A percentile compares a stretch with the other conserved stretches of the same genome.
These are phyloP conservation scores for Corchorus olitorius DNA, from an alignment of 345 rosid genomes.

Conservation along the genomic window DNA sequence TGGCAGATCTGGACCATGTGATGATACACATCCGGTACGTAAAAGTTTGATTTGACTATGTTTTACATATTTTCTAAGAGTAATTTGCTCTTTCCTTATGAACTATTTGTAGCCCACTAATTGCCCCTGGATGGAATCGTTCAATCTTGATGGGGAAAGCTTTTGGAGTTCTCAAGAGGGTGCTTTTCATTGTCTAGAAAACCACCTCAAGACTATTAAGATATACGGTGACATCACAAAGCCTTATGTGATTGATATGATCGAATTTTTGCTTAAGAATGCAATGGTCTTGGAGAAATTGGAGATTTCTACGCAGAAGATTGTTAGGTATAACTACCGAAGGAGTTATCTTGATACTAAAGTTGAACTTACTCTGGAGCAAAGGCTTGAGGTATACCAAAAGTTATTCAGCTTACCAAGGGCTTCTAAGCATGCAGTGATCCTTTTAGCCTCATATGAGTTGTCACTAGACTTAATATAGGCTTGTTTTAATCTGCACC, in stretches of 20 bases:
- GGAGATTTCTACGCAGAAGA: slow-evolving; percentile 5
- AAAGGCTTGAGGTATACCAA: too few species aligned
- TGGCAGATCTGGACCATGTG: too few species aligned
- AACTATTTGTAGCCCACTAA: too few species aligned
- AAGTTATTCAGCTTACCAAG: too few species aligned
- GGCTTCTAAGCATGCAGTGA: too few species aligned
- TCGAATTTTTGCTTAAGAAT: slow-evolving; percentile 16
- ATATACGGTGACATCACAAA: slow-evolving; percentile 2
- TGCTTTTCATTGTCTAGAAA: neutral
- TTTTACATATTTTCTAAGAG: too few species aligned
- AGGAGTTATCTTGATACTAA: too few species aligned
- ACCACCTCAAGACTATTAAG: slow-evolving; percentile 14
- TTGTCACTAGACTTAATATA: too few species aligned
- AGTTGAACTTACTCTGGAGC: too few species aligned
- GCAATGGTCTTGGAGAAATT: slow-evolving; percentile 20
- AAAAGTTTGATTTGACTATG: neutral
- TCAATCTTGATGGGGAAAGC: neutral
- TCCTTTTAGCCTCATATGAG: too few species aligned
- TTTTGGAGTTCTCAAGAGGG: neutral
- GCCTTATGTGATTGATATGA: slow-evolving; percentile 5
- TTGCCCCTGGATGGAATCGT: neutral
- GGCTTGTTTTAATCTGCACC: too few species aligned
- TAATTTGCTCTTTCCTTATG: too few species aligned
- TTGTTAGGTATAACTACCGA: neutral
- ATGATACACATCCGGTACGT: neutral